phyloP scores from a whole-genome alignment of 108 stramenopile species.

The Nitzschia palea region DNA sequence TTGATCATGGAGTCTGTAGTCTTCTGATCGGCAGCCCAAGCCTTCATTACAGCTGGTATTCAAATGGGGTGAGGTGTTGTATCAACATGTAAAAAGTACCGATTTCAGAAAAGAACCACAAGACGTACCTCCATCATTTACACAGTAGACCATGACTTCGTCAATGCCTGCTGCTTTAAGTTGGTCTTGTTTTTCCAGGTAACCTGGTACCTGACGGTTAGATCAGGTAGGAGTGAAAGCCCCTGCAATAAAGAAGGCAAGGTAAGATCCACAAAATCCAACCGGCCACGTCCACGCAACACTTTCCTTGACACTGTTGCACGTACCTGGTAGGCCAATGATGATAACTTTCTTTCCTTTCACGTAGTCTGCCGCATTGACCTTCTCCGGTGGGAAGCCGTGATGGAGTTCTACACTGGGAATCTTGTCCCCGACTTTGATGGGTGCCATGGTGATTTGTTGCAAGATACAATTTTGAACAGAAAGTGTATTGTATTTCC shows the following conservation, averaged over 20 bases:
- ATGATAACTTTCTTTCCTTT: slow-evolving; percentile 47
- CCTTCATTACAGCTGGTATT: slow-evolving; percentile 54
- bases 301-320: not conserved
- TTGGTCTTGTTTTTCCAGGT: slow-evolving; percentile 64
- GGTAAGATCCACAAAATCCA: not conserved
- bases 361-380: slow-evolving; percentile 51
- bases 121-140: slow-evolving; percentile 37
- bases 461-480: not conserved
- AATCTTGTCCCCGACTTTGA: slow-evolving; percentile 39
- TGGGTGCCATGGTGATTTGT: slow-evolving; percentile 10
- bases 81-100: too few species aligned
- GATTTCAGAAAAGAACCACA: not conserved
- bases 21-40: slow-evolving; percentile 58
- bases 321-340: slow-evolving; percentile 60
- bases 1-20: slow-evolving; percentile 40
- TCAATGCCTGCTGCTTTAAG: slow-evolving; percentile 39
- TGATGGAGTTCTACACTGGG: slow-evolving; percentile 31
- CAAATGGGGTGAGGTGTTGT: slow-evolving; percentile 12
- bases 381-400: slow-evolving; percentile 35
- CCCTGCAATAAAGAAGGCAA: slow-evolving; percentile 39
- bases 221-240: slow-evolving; percentile 74
- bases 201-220: slow-evolving; percentile 52
- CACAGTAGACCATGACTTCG: slow-evolving; percentile 61
- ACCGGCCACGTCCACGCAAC: slow-evolving; percentile 4
- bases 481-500: too few species aligned